Evolutionary conservation across 345 rosid species (phyloP), one percentile per base, ranked within the genome.

Genomic region (Ceriops decandra): DNA sequence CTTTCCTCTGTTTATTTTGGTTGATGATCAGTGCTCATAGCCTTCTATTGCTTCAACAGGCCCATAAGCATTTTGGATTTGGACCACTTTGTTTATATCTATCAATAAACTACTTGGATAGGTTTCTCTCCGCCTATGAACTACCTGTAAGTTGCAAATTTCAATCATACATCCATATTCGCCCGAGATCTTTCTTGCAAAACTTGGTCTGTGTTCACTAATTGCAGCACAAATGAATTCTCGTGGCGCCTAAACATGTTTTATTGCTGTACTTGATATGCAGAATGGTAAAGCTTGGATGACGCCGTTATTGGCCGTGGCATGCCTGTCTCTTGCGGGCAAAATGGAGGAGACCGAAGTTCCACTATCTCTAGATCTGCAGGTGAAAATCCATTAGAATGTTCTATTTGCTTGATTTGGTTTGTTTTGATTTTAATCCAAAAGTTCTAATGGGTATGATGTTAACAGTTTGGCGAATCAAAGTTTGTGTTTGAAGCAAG

Each of bases 341-440:
- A 89, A 89, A 80, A 79, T 87, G 86, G 92, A 89, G 65, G 96
- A 89, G 81, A 80, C 85, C 35, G 78, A 85, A 67, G 89, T 83
- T 66, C 96, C 90, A 24, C 58, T 84, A 1, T 71, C 80, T 60
- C 70, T 89, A 33, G 90, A 89, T 84, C 81, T 89, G 57, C 90
- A 89, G 90, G 96, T 89, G 20, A 31, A 60, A 8, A 42, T 64
- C 49, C 28, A 27, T 32, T 1, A 22, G 26, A 15, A n/a, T 61
- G n/a, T 5, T 46, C 30, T 38, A 4, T 60, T 20, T 30, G 51
- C 21, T 6, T 67, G 31, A 1, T 19, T 9, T 52, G 22, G 35
- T 66, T 36, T 46, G 51, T 65, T 52, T 28, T 47, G 28, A 22
- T 30, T 30, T 66, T 33, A 56, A 61, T 72, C 27, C 47, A n/a